A percentile compares a stretch with the other conserved stretches of the same genome.
Evolutionary conservation across 2,329 filamentous ascomycete species (phyloP).

Genomic region (Epicoccum nigrum): DNA sequence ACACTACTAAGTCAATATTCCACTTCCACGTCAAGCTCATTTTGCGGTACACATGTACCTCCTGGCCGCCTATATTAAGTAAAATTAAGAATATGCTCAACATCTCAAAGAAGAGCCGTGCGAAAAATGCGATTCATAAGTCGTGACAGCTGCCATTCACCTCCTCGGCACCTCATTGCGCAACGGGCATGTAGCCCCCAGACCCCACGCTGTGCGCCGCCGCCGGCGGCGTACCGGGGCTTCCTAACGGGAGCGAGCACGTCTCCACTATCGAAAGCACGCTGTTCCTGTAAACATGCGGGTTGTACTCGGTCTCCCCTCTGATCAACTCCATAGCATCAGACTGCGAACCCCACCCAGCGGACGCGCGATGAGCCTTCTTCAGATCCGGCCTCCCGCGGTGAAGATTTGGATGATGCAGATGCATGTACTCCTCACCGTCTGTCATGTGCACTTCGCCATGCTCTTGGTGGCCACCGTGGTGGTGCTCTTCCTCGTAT

Average conservation of each 20-base stretch:
- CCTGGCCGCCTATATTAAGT: too few relatives aligned
- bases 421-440: conserved; percentile 1
- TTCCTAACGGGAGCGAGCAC: too few relatives aligned
- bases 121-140: too few relatives aligned
- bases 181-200: conserved; percentile 5
- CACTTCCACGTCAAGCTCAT: too few relatives aligned
- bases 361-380: conserved; percentile 25
- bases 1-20: too few relatives aligned
- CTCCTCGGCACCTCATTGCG: too few relatives aligned
- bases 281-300: conserved; percentile 1
- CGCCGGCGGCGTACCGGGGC: background rate
- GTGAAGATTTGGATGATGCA: background rate
- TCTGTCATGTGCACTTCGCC: conserved; percentile 19
- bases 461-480: conserved; percentile 25
- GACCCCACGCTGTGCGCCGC: background rate
- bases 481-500: conserved; percentile 34
- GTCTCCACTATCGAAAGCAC: background rate
- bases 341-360: conserved; percentile 29
- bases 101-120: too few relatives aligned
- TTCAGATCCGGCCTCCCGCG: conserved; percentile 16
- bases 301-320: conserved; percentile 3
- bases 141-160: too few relatives aligned
- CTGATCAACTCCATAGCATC: conserved; percentile 13
- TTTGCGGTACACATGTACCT: too few relatives aligned
- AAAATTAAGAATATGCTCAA: too few relatives aligned